Evolutionary conservation across 352 stramenopile genomes (phyloP).

Genomic region (Phytophthora multivora): DNA sequence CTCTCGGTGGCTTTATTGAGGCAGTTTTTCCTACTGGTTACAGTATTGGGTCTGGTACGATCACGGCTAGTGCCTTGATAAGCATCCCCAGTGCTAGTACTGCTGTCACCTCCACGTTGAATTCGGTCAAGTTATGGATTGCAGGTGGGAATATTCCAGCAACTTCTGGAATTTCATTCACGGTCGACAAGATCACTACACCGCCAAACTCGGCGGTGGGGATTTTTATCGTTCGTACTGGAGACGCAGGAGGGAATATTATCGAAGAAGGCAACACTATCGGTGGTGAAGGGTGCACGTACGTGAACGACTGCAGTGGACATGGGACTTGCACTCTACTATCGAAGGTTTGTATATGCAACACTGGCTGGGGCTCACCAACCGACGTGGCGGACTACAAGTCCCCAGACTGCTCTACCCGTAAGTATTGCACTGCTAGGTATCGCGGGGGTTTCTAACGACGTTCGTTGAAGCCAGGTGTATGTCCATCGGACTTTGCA

Average conservation of each 20-base stretch:
- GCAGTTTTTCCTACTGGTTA: constrained; percentile 59
- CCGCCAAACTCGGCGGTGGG: constrained; percentile 45
- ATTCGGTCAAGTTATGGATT: constrained; percentile 42
- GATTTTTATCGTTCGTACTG: constrained; percentile 58
- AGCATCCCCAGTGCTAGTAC: constrained; percentile 45
- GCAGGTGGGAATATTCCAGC: constrained; percentile 34
- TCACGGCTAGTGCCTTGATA: constrained; percentile 33
- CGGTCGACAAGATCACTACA: constrained; percentile 56
- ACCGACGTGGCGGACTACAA: constrained; percentile 78
- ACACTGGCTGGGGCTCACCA: constrained; percentile 58
- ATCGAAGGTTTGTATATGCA: constrained; percentile 66
- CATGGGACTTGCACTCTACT: constrained; percentile 80
- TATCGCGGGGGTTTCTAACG: background rate
- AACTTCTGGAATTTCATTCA: constrained; percentile 37
- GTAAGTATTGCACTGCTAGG: constrained; percentile 32
- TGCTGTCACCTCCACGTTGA: constrained; percentile 27
- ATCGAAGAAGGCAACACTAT: constrained; percentile 62
- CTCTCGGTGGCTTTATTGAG: constrained; percentile 45
- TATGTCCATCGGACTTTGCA: constrained; percentile 55
- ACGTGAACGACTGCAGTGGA: constrained; percentile 85
- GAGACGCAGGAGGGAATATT: constrained; percentile 42
- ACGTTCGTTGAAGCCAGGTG: constrained; percentile 35
- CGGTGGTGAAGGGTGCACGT: constrained; percentile 62
- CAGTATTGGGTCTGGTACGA: constrained; percentile 24
- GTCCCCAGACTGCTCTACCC: constrained; percentile 78